Percentiles rank a stretch among this genome's conserved stretches.
phyloP scores from a whole-genome alignment of 2,329 filamentous ascomycete species.

The Penicillium expansum region DNA sequence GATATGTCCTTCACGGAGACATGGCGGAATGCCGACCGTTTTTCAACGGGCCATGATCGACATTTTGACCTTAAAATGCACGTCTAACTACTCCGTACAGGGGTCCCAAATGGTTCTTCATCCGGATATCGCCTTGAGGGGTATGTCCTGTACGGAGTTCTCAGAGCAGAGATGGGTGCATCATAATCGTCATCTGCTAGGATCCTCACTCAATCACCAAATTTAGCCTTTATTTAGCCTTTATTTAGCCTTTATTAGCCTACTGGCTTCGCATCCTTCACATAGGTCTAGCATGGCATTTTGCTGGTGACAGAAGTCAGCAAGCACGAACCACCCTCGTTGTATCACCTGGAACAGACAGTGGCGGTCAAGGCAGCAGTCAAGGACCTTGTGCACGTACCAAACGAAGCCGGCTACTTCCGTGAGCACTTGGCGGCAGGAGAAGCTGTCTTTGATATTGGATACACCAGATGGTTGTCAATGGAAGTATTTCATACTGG shows the following conservation, averaged over 20 bases:
- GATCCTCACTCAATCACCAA: too few relatives aligned
- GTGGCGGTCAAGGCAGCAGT: background rate
- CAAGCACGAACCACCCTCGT: background rate
- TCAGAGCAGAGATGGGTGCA: background rate
- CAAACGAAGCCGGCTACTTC: background rate
- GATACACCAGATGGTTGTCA: background rate
- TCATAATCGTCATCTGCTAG: background rate
- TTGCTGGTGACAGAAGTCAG: background rate
- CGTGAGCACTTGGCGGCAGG: too few relatives aligned
- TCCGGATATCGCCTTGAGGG: too few relatives aligned
- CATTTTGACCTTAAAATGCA: background rate
- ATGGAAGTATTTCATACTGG: background rate
- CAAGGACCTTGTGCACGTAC: too few relatives aligned
- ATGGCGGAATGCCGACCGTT: slow-evolving; percentile 12
- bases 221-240: background rate
- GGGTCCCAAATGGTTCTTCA: background rate
- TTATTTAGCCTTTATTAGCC: too few relatives aligned
- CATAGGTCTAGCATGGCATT: background rate
- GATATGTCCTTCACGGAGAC: background rate
- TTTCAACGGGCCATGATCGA: slow-evolving; percentile 16
- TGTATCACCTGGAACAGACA: background rate
- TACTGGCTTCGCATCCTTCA: background rate
- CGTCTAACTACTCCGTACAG: background rate
- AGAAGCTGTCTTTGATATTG: background rate
- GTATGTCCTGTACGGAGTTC: background rate